These are phyloP conservation scores for Leccinum subgranulosum DNA, from an alignment of 768 basidiomycete species.

Conservation along the genomic window DNA sequence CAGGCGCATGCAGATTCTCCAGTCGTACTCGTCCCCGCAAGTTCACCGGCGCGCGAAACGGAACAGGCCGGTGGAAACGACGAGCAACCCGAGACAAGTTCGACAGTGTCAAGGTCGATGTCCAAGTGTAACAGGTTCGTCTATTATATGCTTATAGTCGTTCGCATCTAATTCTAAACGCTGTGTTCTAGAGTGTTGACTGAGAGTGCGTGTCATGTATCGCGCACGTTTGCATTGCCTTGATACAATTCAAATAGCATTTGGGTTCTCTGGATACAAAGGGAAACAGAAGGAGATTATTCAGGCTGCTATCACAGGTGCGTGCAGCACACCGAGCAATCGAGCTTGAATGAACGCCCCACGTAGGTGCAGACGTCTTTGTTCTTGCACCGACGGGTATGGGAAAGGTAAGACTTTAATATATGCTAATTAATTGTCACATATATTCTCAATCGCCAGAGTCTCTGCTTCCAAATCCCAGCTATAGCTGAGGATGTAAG, in stretches of 20 bases:
- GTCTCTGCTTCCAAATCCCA: slow-evolving; percentile 83
- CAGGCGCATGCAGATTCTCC: slow-evolving; percentile 2
- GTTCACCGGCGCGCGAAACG: slow-evolving; percentile 4
- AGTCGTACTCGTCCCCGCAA: slow-evolving; percentile 18
- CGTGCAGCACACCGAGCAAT: neutral
- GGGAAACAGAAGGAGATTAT: slow-evolving; percentile 79
- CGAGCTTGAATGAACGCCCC: neutral
- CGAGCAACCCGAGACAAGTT: neutral
- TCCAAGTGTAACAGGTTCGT: slow-evolving; percentile 16
- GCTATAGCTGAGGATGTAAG: slow-evolving; percentile 61
- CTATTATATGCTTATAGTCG: neutral
- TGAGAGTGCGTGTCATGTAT: slow-evolving; percentile 17
- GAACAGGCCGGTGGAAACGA: neutral
- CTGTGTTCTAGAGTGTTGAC: slow-evolving; percentile 18
- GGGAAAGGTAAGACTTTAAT: slow-evolving; percentile 61
- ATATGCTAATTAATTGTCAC: neutral
- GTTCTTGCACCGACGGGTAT: slow-evolving; percentile 86
- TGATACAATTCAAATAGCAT: slow-evolving; percentile 42
- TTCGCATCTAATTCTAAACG: neutral
- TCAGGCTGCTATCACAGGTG: slow-evolving; percentile 64
- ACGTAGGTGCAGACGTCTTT: slow-evolving; percentile 64
- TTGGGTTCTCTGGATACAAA: slow-evolving; percentile 65
- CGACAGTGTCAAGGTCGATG: neutral
- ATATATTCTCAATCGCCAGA: slow-evolving; percentile 39
- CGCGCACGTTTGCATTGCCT: neutral